Percentiles rank a stretch among this genome's conserved stretches.
Conservation (phyloP, 768 basidiomycete species). For the Butyriboletus loyo region DNA sequence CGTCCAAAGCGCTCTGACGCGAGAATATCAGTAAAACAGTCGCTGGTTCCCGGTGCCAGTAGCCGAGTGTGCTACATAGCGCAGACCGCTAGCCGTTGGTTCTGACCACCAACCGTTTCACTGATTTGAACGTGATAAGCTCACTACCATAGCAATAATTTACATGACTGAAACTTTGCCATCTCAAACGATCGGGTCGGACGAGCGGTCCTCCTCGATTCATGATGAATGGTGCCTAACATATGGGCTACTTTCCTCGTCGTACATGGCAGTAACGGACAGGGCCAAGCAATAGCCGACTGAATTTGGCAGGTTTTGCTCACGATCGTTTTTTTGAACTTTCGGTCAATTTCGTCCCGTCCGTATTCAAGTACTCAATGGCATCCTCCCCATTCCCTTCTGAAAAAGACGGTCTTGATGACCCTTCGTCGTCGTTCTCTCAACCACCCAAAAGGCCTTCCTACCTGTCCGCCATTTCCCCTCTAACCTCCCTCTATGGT, state of each 20-base stretch:
- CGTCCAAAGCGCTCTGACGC: not conserved
- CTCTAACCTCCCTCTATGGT: constrained; percentile 64
- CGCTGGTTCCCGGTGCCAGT: no score
- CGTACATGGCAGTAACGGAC: no score
- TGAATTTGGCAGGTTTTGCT: constrained; percentile 18
- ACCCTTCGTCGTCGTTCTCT: constrained; percentile 36
- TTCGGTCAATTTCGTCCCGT: constrained; percentile 26
- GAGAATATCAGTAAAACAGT: no score
- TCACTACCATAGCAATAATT: not conserved
- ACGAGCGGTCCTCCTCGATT: no score
- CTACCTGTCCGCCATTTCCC: constrained; percentile 37
- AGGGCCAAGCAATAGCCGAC: not conserved
- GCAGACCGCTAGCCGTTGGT: no score
- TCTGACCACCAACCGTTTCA: no score
- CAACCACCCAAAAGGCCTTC: constrained; percentile 38
- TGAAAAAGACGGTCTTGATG: constrained; percentile 42
- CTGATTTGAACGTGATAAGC: no score
- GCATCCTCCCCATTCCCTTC: constrained; percentile 39
- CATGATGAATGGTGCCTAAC: no score
- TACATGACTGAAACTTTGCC: not conserved
- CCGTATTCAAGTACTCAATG: constrained; percentile 34
- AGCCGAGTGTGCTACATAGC: no score
- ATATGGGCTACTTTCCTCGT: no score
- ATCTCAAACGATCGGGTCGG: not conserved
- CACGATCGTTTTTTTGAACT: constrained; percentile 37